Conservation (phyloP, 2,329 filamentous ascomycete genomes). For the Arthrinium puccinioides region DNA sequence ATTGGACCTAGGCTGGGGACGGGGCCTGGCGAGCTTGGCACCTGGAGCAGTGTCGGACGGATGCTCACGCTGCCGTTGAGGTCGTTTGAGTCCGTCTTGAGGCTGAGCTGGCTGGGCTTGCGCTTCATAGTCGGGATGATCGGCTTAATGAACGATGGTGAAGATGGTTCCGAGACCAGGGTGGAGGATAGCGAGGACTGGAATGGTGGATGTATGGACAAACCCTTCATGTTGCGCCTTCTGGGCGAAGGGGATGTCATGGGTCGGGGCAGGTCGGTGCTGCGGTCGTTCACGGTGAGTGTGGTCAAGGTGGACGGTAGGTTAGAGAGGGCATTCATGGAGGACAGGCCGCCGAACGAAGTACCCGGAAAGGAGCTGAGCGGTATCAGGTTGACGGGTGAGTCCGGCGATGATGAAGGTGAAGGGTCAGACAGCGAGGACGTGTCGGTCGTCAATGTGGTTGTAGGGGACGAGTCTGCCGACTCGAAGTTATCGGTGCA, state of each 20-base stretch:
- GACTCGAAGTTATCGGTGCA: constrained; percentile 76
- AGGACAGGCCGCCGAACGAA: constrained; percentile 39
- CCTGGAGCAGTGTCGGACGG: constrained; percentile 40
- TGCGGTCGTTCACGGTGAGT: constrained; percentile 36
- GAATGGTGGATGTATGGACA: constrained; percentile 66
- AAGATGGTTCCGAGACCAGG: constrained; percentile 58
- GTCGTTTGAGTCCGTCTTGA: constrained; percentile 61
- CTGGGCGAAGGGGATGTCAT: constrained; percentile 64
- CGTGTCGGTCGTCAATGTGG: constrained; percentile 86
- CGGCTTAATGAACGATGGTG: constrained; percentile 75
- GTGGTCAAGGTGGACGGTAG: constrained; percentile 32
- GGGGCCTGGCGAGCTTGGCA: constrained; percentile 48
- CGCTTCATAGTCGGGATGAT: constrained; percentile 63
- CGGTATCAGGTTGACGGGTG: constrained; percentile 67
- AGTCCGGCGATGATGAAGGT: constrained; percentile 87
- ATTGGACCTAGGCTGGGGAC: constrained; percentile 39
- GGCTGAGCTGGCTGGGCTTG: constrained; percentile 70
- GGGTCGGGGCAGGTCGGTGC: constrained; percentile 39
- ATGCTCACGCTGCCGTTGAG: constrained; percentile 17
- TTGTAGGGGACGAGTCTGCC: constrained; percentile 90
- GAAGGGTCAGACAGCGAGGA: constrained; percentile 86
- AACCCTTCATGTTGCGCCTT: constrained; percentile 75
- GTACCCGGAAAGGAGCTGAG: constrained; percentile 61
- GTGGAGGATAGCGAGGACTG: constrained; percentile 37
- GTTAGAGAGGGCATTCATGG: not conserved